A percentile compares a stretch with the other conserved stretches of the same genome.
Evolutionary conservation across 2,329 filamentous ascomycete genomes (phyloP).

Genomic region (Metarhizium anisopliae): DNA sequence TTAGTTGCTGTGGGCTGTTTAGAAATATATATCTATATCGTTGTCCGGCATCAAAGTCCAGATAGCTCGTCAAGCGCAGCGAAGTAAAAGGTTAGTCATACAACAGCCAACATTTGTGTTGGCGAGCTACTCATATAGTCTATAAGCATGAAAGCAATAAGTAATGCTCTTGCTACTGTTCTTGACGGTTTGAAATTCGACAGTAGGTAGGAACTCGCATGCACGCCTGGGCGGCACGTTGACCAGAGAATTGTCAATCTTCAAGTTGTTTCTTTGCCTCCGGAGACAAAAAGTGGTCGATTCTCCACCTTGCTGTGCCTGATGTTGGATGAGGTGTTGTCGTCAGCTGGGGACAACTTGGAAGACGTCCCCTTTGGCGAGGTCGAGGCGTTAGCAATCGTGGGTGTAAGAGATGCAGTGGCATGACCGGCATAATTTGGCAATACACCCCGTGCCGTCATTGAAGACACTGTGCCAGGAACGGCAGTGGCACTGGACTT

Average conservation of each 20-base stretch:
- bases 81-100: constrained; percentile 14
- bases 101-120: constrained; percentile 10
- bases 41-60: neutral
- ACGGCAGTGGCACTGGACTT: constrained; percentile 36
- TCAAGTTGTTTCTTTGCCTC: constrained; percentile 6
- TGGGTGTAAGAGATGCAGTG: constrained; percentile 38
- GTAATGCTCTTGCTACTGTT: constrained; percentile 19
- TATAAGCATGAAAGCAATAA: constrained; percentile 24
- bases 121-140: constrained; percentile 18
- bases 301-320: constrained; percentile 34
- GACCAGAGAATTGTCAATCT: neutral
- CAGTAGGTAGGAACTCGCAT: constrained; percentile 1
- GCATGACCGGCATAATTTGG: constrained; percentile 45
- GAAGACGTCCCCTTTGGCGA: constrained; percentile 20
- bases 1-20: constrained; percentile 1
- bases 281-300: constrained; percentile 24
- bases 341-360: constrained; percentile 18
- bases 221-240: neutral
- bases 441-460: constrained; percentile 44
- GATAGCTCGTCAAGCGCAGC: constrained; percentile 11
- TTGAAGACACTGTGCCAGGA: constrained; percentile 41
- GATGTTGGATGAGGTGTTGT: constrained; percentile 10
- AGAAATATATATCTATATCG: neutral
- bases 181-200: constrained; percentile 4
- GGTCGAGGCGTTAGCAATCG: constrained; percentile 29